Evolutionary conservation across 257 asterid genomes (phyloP), one percentile per base, ranked within the genome.

Genomic region (Lantana camara): DNA sequence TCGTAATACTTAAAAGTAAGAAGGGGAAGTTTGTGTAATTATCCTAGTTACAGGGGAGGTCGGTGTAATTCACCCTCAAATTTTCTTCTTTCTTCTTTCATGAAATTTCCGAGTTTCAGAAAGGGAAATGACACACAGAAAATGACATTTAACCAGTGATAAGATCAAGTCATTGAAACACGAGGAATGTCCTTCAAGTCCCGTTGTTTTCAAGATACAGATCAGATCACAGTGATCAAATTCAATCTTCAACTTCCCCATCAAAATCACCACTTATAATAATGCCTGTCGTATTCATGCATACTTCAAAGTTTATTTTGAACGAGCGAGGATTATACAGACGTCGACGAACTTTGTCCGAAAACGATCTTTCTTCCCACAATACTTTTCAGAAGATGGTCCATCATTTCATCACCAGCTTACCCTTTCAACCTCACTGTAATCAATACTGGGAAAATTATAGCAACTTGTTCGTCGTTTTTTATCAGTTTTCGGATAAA

Each of bases 351-450:
- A 27, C 73, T 11, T 60, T 15, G 57, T 51, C 62, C 30, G 32
- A 50, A 29, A 15, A 35, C 49, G n/a, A 60, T 46, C 35, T n/a
- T 2, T 15, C 54, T 47, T 51, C 50, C 45, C 24, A 27, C 32
- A 27, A 27, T 27, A 27, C 32, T 35, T 35, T 35, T 35, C 40
- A 35, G 5, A 40, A 53, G 27, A 70, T 73, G 83, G 77, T 67
- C 77, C 80, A 56, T 32, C 52, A 54, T 71, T 69, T 71, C 44
- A 69, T 70, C 80, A 42, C 37, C 38, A 41, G 57, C 60, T 51
- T 59, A 69, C 41, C 8, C 44, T 24, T 57, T 56, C 32, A 27
- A 47, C 46, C 54, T 66, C 80, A 32, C 38, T 65, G 27, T 13
- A 22, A 24, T 53, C 1, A 37, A 22, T 61, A 61, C 24, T 38